phyloP scores from a whole-genome alignment of 177 flowering plant species.

The Vitis hybrid region DNA sequence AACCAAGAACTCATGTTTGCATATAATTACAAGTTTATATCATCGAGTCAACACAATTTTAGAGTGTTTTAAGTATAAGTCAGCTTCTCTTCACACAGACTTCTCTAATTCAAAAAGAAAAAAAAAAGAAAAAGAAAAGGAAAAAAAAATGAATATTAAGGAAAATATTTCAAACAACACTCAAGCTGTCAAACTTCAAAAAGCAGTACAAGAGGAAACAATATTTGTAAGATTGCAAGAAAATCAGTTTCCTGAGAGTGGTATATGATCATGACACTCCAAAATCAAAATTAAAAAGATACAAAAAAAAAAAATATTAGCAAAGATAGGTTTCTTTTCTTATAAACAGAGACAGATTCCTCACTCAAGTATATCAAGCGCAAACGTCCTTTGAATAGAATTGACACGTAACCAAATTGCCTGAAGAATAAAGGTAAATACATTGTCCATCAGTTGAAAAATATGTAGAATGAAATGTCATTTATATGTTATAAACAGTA shows the following conservation, averaged over 20 bases:
- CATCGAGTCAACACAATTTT: too few relatives aligned
- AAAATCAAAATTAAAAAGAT: background rate
- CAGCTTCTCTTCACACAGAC: too few relatives aligned
- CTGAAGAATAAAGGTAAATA: constrained; percentile 35
- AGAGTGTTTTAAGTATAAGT: too few relatives aligned
- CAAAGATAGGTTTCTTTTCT: background rate
- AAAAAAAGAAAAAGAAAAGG: too few relatives aligned
- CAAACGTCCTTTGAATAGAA: constrained; percentile 79
- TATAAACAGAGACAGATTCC: constrained; percentile 19
- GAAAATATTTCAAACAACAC: background rate
- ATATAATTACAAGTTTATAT: too few relatives aligned
- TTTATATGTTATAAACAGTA: background rate
- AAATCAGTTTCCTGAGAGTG: background rate
- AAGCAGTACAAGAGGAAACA: background rate
- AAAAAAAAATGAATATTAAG: too few relatives aligned
- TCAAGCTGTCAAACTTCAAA: background rate
- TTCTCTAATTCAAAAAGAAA: too few relatives aligned
- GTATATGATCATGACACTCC: background rate
- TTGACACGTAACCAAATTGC: constrained; percentile 71
- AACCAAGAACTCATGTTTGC: too few relatives aligned
- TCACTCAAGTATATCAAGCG: constrained; percentile 95
- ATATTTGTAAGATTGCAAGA: background rate
- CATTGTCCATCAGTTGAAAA: constrained; percentile 3
- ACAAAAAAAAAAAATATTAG: background rate
- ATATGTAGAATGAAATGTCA: background rate